Evolutionary conservation across 116 monocot species (phyloP), one percentile per base, ranked within the genome.

Genomic region (Iris pallida): DNA sequence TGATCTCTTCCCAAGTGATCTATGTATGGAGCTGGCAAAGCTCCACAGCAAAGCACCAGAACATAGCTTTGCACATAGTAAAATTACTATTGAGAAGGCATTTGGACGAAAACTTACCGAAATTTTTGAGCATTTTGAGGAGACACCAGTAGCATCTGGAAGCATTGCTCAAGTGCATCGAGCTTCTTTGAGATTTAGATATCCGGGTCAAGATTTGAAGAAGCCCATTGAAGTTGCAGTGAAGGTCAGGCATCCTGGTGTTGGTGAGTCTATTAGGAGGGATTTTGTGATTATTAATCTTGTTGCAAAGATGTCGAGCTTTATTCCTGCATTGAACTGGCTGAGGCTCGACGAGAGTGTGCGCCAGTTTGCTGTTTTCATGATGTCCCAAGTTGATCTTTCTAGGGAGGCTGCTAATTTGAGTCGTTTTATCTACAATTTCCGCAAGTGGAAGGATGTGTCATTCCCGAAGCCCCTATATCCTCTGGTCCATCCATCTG

Each of bases 301-400:
- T 12, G 79, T 83, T 11, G 89, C 89, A 3, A 91, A 81, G 72
- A 4, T 75, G 68, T 87, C 86, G 7, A 84, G 42, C 57, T 75
- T 88, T 16, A 68, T 88, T 11, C 88, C 95, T 71, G 80, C 84
- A 46, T 71, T 96, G 55, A 86, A 79, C 7, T 91, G 92, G 96
- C 68, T 92, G 70, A 85, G 91, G 60, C 83, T 92, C 44, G 96
- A 96, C 58, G 96, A 96, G 75, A 96, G 89, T 69, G 87, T 89
- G 14, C 84, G 70, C 7, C 89, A 96, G 52, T 92, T 96, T 81
- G 86, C 85, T 47, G 81, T 87, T 63, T 92, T 87, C 65, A 96
- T 96, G 96, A 85, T 92, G 84, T 86, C 92, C 12, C 96, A 92
- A 79, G 87, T 96, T 40, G 96, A 96, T 79, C 85, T 91, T 61